Evolutionary conservation across 2,329 filamentous ascomycete species (phyloP).

Genomic region (Curvularia hawaiiensis): DNA sequence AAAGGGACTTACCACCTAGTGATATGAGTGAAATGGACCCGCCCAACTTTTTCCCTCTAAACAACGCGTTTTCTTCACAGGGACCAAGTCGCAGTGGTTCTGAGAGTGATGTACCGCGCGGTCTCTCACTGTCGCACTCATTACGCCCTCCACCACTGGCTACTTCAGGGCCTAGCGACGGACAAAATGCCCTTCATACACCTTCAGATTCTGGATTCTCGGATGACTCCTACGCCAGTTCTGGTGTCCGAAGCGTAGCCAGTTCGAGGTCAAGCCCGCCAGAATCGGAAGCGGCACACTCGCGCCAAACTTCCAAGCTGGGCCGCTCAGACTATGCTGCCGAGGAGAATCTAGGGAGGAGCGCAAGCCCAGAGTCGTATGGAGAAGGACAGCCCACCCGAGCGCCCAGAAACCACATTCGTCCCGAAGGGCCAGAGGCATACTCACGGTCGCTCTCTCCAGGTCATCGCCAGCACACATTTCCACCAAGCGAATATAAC

Average conservation of each 20-base stretch:
- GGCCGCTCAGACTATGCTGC: conserved; percentile 27
- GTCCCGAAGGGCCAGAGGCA: conserved; percentile 28
- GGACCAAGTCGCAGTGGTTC: conserved; percentile 32
- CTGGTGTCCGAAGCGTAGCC: conserved; percentile 40
- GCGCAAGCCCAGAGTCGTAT: conserved; percentile 39
- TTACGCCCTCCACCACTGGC: conserved; percentile 32
- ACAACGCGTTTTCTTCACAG: conserved; percentile 30
- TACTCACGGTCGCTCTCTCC: conserved; percentile 30
- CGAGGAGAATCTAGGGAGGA: conserved; percentile 35
- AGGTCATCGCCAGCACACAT: conserved; percentile 15
- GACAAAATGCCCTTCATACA: conserved; percentile 42
- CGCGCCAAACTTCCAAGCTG: conserved; percentile 39
- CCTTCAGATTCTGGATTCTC: conserved; percentile 50
- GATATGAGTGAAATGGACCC: conserved; percentile 29
- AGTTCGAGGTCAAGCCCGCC: conserved; percentile 49
- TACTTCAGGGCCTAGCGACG: conserved; percentile 27
- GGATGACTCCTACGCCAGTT: conserved; percentile 45
- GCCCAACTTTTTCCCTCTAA: conserved; percentile 25
- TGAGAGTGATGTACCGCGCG: conserved; percentile 12
- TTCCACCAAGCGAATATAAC: conserved; percentile 16
- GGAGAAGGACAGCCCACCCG: conserved; percentile 25
- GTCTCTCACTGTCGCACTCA: conserved; percentile 10
- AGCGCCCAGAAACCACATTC: conserved; percentile 27
- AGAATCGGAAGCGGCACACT: conserved; percentile 43
- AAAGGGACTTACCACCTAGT: conserved; percentile 28